These are phyloP conservation scores for Myxozyma monticola DNA, from an alignment of 805 yeast species.

Conservation along the genomic window DNA sequence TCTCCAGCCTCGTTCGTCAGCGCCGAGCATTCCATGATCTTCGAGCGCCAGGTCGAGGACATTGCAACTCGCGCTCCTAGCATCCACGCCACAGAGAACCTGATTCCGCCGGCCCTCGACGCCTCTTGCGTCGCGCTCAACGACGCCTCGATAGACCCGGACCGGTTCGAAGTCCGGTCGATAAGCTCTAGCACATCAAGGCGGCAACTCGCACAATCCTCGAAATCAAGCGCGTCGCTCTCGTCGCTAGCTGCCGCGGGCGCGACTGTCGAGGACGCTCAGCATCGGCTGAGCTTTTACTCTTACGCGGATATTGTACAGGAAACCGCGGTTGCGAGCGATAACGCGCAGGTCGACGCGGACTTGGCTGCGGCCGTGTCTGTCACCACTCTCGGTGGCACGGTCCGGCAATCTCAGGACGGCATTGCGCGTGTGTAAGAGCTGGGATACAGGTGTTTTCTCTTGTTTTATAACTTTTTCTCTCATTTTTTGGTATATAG, in stretches of 20 bases:
- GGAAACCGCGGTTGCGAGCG: not conserved
- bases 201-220: conserved; percentile 10
- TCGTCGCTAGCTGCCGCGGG: not conserved
- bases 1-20: not conserved
- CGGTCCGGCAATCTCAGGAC: not conserved
- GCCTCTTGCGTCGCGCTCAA: conserved; percentile 68
- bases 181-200: conserved; percentile 45
- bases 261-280: not conserved
- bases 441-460: not conserved
- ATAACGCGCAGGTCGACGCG: not conserved
- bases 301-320: conserved; percentile 20
- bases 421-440: not conserved
- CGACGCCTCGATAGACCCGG: conserved; percentile 57
- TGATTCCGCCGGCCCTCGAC: conserved; percentile 78
- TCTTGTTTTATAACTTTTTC: too few relatives aligned
- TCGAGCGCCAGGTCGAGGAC: conserved; percentile 68
- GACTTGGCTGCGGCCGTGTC: not conserved
- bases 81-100: conserved; percentile 60
- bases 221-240: conserved; percentile 4
- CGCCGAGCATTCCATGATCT: conserved; percentile 47
- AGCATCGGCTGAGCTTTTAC: conserved; percentile 15
- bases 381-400: not conserved
- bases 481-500: not conserved
- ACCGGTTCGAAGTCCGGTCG: conserved; percentile 69
- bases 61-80: conserved; percentile 38